Percentiles rank a stretch among this genome's conserved stretches.
Conservation (phyloP, 2,329 filamentous ascomycete species). For the Emydomyces testavorans region DNA sequence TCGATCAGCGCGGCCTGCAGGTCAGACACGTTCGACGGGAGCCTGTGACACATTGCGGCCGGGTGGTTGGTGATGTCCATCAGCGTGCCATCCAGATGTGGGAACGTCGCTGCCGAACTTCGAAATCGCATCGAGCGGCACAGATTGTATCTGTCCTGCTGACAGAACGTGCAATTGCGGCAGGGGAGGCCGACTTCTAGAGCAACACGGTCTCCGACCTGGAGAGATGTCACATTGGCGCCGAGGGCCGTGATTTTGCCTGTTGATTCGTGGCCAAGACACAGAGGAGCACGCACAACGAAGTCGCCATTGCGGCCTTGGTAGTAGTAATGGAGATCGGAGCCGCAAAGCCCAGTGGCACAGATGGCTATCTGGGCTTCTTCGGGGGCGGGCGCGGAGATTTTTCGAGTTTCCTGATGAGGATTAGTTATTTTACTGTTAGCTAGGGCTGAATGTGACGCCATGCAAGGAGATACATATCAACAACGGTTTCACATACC, state of each 20-base stretch:
- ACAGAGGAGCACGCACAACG: constrained; percentile 68
- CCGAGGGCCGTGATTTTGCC: constrained; percentile 67
- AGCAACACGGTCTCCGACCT: constrained; percentile 72
- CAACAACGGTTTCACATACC: constrained; percentile 29
- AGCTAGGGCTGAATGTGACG: background rate
- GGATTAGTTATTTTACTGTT: background rate
- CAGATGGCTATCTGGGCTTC: constrained; percentile 56
- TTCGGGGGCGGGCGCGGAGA: constrained; percentile 37
- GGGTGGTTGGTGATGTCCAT: constrained; percentile 53
- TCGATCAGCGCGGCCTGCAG: constrained; percentile 50
- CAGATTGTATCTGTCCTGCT: constrained; percentile 50
- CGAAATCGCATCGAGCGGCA: constrained; percentile 49
- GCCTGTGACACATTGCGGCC: constrained; percentile 47
- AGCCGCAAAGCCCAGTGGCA: constrained; percentile 59
- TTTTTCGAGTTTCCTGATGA: constrained; percentile 42
- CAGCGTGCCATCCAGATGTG: constrained; percentile 53
- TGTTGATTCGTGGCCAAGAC: constrained; percentile 65
- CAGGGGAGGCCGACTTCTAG: constrained; percentile 86
- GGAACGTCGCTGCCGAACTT: constrained; percentile 49
- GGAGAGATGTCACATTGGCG: constrained; percentile 41
- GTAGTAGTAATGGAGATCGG: constrained; percentile 71
- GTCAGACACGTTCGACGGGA: constrained; percentile 43
- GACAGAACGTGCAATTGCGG: constrained; percentile 47
- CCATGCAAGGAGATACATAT: background rate
- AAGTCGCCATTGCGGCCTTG: constrained; percentile 82